A percentile compares a stretch with the other conserved stretches of the same genome.
Conservation (phyloP, 257 asterid species). For the Solanum lycopersicoides region DNA sequence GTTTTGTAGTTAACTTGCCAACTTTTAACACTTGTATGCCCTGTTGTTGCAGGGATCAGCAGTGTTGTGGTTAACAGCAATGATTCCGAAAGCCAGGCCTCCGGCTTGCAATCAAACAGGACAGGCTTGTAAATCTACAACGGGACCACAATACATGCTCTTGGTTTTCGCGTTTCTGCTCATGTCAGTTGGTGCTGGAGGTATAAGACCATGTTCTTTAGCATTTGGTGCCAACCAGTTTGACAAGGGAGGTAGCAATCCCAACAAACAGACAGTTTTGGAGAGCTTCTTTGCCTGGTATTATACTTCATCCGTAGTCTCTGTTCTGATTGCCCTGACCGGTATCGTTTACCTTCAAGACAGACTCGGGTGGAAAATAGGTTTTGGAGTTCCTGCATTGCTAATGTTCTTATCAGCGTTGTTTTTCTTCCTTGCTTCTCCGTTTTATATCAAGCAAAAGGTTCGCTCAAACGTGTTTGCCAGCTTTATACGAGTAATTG, state of each 20-base stretch:
- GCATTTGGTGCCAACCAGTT: constrained; percentile 76
- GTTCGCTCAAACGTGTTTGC: constrained; percentile 29
- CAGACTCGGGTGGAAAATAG: constrained; percentile 49
- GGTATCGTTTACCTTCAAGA: constrained; percentile 59
- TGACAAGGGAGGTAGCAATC: constrained; percentile 10
- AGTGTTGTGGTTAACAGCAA: constrained; percentile 51
- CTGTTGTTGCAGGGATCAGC: constrained; percentile 31
- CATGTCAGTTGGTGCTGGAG: constrained; percentile 64
- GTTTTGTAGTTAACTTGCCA: background rate
- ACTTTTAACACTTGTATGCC: background rate
- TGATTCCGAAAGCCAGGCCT: constrained; percentile 39
- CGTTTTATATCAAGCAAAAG: constrained; percentile 29
- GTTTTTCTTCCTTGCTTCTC: constrained; percentile 34
- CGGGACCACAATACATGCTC: constrained; percentile 19
- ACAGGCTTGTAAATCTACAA: constrained; percentile 24
- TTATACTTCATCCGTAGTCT: constrained; percentile 33
- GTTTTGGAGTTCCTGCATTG: constrained; percentile 50
- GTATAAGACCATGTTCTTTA: constrained; percentile 45
- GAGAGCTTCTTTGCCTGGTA: constrained; percentile 67
- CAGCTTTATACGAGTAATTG: constrained; percentile 30
- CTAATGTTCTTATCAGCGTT: constrained; percentile 40
- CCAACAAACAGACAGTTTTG: constrained; percentile 20
- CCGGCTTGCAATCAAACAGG: constrained; percentile 21
- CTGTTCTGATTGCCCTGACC: constrained; percentile 41
- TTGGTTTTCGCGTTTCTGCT: constrained; percentile 36